These are phyloP conservation scores for Candida bentonensis DNA, from an alignment of 805 yeast species.

Conservation along the genomic window DNA sequence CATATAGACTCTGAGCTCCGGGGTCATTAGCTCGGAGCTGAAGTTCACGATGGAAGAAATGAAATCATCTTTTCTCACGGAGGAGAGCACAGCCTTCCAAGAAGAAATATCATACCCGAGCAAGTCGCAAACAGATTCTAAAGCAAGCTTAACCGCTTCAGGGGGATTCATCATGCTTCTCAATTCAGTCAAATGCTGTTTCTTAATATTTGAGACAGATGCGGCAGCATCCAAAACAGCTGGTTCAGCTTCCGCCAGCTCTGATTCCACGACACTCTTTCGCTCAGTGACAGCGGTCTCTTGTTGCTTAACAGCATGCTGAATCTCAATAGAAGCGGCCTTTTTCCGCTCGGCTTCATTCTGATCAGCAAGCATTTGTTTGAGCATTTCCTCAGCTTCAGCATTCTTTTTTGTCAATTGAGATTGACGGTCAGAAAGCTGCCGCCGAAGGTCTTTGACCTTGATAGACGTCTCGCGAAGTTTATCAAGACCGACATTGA, in stretches of 20 bases:
- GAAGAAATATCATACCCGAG: constrained; percentile 49
- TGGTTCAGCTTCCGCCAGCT: constrained; percentile 70
- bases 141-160: constrained; percentile 62
- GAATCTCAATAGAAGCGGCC: constrained; percentile 70
- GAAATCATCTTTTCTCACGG: constrained; percentile 78
- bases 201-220: constrained; percentile 87
- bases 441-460: constrained; percentile 44
- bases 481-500: constrained; percentile 59
- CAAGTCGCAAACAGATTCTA: constrained; percentile 80
- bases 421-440: constrained; percentile 38
- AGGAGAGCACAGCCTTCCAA: constrained; percentile 76
- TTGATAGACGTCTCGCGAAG: constrained; percentile 63
- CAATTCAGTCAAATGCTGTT: constrained; percentile 80
- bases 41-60: constrained; percentile 68
- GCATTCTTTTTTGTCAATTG: constrained; percentile 40
- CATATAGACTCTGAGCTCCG: constrained; percentile 41
- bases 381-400: constrained; percentile 59
- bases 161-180: constrained; percentile 89
- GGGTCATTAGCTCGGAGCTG: constrained; percentile 49
- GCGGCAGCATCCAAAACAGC: constrained; percentile 69
- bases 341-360: constrained; percentile 85
- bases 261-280: constrained; percentile 39
- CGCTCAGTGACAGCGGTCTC: constrained; percentile 46
- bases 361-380: constrained; percentile 68
- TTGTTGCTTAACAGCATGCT: constrained; percentile 51